Conservation (phyloP, 495 filamentous ascomycete species). For the Aeminium ludgeri region DNA sequence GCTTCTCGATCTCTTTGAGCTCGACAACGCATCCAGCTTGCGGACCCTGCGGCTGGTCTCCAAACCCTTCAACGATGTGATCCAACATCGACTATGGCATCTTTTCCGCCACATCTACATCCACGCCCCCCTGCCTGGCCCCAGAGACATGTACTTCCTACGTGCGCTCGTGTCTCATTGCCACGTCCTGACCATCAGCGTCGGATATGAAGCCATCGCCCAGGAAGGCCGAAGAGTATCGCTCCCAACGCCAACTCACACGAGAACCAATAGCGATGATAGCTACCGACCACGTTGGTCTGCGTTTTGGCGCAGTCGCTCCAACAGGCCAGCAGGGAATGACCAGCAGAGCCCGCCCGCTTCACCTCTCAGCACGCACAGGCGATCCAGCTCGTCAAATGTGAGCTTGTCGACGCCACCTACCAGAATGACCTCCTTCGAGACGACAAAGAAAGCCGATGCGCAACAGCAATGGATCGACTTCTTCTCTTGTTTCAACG, state of each 20-base stretch:
- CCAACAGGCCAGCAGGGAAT: too few relatives aligned
- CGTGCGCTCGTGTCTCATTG: constrained; percentile 4
- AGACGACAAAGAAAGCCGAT: background rate
- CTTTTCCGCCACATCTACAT: constrained; percentile 8
- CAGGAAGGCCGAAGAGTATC: background rate
- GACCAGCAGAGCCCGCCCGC: too few relatives aligned
- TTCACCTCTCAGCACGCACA: too few relatives aligned
- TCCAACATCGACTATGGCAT: constrained; percentile 1
- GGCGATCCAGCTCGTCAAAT: background rate
- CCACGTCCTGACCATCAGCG: constrained; percentile 11
- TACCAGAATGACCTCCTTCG: background rate
- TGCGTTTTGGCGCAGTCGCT: too few relatives aligned
- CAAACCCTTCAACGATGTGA: background rate
- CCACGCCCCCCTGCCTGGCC: background rate
- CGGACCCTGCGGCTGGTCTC: constrained; percentile 2
- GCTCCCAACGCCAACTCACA: too few relatives aligned
- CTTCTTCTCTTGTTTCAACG: constrained; percentile 10
- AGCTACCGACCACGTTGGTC: too few relatives aligned
- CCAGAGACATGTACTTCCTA: background rate
- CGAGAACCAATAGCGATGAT: too few relatives aligned
- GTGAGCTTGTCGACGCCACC: background rate
- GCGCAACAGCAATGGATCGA: background rate
- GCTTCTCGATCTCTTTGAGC: constrained; percentile 1
- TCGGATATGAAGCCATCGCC: background rate
- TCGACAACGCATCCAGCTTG: constrained; percentile 3